These are phyloP conservation scores for Nicotiana knightiana DNA, from an alignment of 257 asterid species.

Conservation along the genomic window DNA sequence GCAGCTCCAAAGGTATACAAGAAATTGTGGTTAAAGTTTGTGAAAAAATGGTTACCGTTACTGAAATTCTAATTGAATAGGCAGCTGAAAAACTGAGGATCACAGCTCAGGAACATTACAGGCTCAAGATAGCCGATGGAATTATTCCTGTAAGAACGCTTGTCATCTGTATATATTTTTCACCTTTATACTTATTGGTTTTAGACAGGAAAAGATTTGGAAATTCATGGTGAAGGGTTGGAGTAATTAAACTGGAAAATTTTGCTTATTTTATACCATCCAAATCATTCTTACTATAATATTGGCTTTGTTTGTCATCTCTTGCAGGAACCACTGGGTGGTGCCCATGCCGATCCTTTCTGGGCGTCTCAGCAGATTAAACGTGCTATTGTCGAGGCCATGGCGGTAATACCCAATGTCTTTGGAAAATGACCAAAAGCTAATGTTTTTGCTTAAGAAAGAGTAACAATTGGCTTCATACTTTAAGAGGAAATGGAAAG, in stretches of 20 bases:
- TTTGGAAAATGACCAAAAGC: slow-evolving; percentile 4
- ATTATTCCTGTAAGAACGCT: slow-evolving; percentile 62
- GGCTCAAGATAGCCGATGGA: slow-evolving; percentile 59
- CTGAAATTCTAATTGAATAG: slow-evolving; percentile 38
- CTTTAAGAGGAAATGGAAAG: neutral
- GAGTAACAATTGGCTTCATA: neutral
- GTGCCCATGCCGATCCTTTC: slow-evolving; percentile 88
- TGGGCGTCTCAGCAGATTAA: slow-evolving; percentile 96
- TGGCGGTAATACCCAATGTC: slow-evolving; percentile 49
- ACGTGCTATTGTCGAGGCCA: slow-evolving; percentile 62
- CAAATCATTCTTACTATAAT: neutral
- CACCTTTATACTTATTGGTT: neutral
- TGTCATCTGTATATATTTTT: neutral
- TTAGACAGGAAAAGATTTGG: neutral
- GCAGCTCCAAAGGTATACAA: slow-evolving; percentile 70
- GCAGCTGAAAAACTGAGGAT: slow-evolving; percentile 91
- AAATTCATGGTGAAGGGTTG: neutral
- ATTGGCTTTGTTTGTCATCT: neutral
- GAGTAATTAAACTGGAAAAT: neutral
- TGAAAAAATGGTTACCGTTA: slow-evolving; percentile 19
- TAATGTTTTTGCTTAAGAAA: neutral
- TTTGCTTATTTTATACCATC: neutral
- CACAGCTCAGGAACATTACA: slow-evolving; percentile 67
- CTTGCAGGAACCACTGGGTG: slow-evolving; percentile 93
- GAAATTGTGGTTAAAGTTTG: slow-evolving; percentile 4